A percentile compares a stretch with the other conserved stretches of the same genome.
Evolutionary conservation across 495 filamentous ascomycete species (phyloP).

Genomic region (Penicillium soppii): DNA sequence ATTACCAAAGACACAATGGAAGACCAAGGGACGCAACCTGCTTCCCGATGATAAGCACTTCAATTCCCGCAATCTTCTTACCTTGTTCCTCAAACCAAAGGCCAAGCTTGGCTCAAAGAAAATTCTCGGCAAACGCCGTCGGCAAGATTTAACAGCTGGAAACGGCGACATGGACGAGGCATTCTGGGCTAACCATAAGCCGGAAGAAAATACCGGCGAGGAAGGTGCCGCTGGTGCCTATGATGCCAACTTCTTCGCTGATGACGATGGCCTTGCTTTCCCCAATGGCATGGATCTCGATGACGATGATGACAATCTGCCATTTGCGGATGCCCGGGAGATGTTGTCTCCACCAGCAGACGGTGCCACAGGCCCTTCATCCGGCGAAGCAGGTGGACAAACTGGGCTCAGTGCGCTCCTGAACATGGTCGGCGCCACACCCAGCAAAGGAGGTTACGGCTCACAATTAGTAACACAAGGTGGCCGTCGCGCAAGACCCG

Average conservation of each 20-base stretch:
- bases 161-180: slow-evolving; percentile 81
- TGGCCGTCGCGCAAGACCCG: slow-evolving; percentile 74
- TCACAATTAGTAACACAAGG: slow-evolving; percentile 89
- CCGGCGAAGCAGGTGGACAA: slow-evolving; percentile 34
- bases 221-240: slow-evolving; percentile 66
- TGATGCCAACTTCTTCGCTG: slow-evolving; percentile 96
- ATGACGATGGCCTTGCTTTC: slow-evolving; percentile 86
- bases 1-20: slow-evolving; percentile 90
- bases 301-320: slow-evolving; percentile 77
- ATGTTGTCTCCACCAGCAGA: slow-evolving; percentile 75
- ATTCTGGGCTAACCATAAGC: slow-evolving; percentile 82
- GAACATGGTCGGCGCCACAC: slow-evolving; percentile 47
- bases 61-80: slow-evolving; percentile 84
- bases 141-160: slow-evolving; percentile 54
- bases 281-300: slow-evolving; percentile 60
- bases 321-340: slow-evolving; percentile 89
- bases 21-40: slow-evolving; percentile 86
- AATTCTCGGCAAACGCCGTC: slow-evolving; percentile 33
- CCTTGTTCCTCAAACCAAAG: slow-evolving; percentile 92
- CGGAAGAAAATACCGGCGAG: slow-evolving; percentile 56
- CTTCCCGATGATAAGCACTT: slow-evolving; percentile 99
- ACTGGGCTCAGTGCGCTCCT: slow-evolving; percentile 41
- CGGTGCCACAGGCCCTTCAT: slow-evolving; percentile 33
- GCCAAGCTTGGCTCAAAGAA: slow-evolving; percentile 67
- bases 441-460: slow-evolving; percentile 69